Base-by-base conservation (phyloP, 2,329 filamentous ascomycete species). In the Ascochyta fabae region DNA sequence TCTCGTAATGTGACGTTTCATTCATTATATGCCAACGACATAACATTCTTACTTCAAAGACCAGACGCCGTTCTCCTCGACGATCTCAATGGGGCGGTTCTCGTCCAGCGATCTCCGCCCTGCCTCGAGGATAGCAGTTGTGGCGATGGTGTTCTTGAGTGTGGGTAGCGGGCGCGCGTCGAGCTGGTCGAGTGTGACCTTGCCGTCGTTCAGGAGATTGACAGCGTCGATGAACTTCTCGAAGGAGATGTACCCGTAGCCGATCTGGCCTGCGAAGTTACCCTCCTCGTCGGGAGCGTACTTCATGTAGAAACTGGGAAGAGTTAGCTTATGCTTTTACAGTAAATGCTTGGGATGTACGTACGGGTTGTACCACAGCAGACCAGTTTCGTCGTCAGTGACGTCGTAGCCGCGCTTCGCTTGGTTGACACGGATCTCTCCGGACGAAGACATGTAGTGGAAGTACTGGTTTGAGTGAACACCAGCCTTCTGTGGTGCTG, bases 391-490 rank as follows among this genome's bases (percentile, higher is more conserved):
- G 73, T 97, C 93, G 62, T 92, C 90, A n/a, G 93, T 92, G 10
- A 97, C 89, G 70, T 97, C 92, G 78, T 97, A 97, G 43, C 93
- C 93, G 50, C 93, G 86, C 83, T 96, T 96, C 40, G 92, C 93
- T 79, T 97, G 94, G 80, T 97, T 91, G 68, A 96, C 86, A 57
- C 91, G 86, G 67, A 97, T 87, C 79, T 97, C 93, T 61, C 93
- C 93, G 53, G 88, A 86, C 57, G 86, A 84, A 3, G 86, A 93
- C 79, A 97, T 88, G 79, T 95, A 96, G 78, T 97, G 93, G 81
- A 97, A 97, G 79, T 96, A 95, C 79, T 97, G 93, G 76, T 96
- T 96, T 1, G 89, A 94, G 79, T 97, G 94, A n/a, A 97, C 92
- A 45, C 94, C 93, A 0, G 93, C 93, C 69, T 88, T 90, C 74